Evolutionary conservation across 768 basidiomycete genomes (phyloP), one percentile per base, ranked within the genome.

Genomic region (Lactifluus echinatus): DNA sequence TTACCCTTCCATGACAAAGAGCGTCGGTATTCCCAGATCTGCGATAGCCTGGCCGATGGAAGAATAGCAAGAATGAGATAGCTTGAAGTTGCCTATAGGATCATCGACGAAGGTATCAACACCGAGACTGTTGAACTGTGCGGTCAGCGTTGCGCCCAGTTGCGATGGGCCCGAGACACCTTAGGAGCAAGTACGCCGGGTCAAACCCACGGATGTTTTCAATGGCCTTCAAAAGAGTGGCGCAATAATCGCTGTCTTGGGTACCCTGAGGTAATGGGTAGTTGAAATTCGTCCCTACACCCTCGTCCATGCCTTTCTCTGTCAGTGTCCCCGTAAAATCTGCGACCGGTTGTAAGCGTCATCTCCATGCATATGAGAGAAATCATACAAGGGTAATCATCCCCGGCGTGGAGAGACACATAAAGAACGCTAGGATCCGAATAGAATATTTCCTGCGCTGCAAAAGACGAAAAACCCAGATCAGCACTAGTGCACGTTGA

Each of bases 1-100:
- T 23, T 44, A 72, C 71, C 72, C 69, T 54, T 73, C 71, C 71
- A 72, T 67, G 10, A 68, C 62, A 53, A 72, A 72, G n/a, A 69
- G 61, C 10, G 70, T 69, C 4, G 61, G 62, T 34, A 56, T 57
- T 14, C 34, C 37, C 2, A 66, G 15, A 6, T 45, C 23, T 11
- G 62, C 60, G 11, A 71, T 65, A 8, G 62, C 21, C 33, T 39
- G 37, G 14, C 70, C 69, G 28, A 72, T 70, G 23, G 50, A 34
- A 17, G 61, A 39, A 40, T 72, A 72, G 8, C 64, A 69, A 8
- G 50, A 50, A 11, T 42, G 46, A 19, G 70, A 66, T 43, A 72
- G 39, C n/a, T 56, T 52, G 63, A 72, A 70, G 28, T 68, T 62
- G 36, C 68, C 64, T 26, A 71, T 62, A 23, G 70, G 70, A 36